Base-by-base conservation (phyloP, 768 basidiomycete genomes). In the Termitomyces sp. region DNA sequence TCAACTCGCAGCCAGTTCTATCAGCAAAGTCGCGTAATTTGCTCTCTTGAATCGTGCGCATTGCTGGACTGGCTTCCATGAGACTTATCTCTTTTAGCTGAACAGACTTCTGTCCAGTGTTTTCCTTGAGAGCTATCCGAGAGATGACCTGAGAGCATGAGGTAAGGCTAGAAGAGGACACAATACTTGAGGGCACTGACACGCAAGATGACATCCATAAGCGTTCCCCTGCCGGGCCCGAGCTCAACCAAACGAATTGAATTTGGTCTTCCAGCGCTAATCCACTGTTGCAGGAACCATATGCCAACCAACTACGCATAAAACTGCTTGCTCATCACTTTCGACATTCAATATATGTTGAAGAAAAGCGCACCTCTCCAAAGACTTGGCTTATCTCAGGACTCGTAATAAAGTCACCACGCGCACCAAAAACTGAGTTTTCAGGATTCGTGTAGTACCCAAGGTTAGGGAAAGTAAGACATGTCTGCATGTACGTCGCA, bases 361-460 rank as follows among this genome's bases (percentile, higher is more conserved):
- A 60, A 39, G 11, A 44, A 48, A 16, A 42, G 73, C 84, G 65
- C 70, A 95, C 96, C 87, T 99, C 96, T 61, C 97, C 97, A 71
- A 98, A 98, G 0, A 92, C 85, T 71, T 98, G 95, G 67, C 87
- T 92, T 57, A 99, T 98, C 73, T 99, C 97, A 2, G 96, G 97
- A 67, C 91, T 94, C 12, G 97, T 99, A 22, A 91, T 90, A 69
- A 98, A 99, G 77, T 99, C 97, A 6, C 97, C 97, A 45, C 81
- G 79, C 0, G 84, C 64, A 13, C 97, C 97, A 68, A 99, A 93
- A 3, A 98, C 89, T 46, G 85, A 80, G 60, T 91, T 81, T 15
- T 79, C 68, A 0, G 84, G 74, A 40, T 87, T 89, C 79, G 90
- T 92, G 78, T 98, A 98, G 75, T 98, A 99, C 1, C 97, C 97